Evolutionary conservation across 495 filamentous ascomycete species (phyloP).

Genomic region (Penicillium waksmanii): DNA sequence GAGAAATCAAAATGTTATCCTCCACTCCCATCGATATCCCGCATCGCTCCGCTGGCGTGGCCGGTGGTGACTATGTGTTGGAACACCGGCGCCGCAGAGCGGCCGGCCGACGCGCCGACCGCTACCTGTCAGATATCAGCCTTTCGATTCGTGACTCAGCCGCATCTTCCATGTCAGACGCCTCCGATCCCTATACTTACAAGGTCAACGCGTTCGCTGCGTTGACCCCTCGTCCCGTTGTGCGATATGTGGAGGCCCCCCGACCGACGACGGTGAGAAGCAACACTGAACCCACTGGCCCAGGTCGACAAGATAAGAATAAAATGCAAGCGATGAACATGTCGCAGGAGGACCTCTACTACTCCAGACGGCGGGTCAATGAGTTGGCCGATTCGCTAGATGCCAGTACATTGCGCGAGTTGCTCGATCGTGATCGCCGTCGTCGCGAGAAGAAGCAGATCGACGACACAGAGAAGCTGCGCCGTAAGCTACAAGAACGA

Average conservation of each 20-base stretch:
- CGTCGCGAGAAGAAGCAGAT: constrained; percentile 73
- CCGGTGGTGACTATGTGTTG: constrained; percentile 40
- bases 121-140: constrained; percentile 71
- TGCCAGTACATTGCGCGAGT: constrained; percentile 75
- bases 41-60: constrained; percentile 57
- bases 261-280: constrained; percentile 47
- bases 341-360: constrained; percentile 64
- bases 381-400: constrained; percentile 80
- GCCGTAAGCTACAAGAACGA: constrained; percentile 67
- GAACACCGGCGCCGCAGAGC: constrained; percentile 67
- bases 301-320: constrained; percentile 40
- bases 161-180: constrained; percentile 70
- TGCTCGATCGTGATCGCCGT: constrained; percentile 83
- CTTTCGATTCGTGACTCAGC: constrained; percentile 73
- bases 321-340: constrained; percentile 49
- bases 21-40: constrained; percentile 65
- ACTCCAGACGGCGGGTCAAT: constrained; percentile 72
- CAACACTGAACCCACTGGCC: constrained; percentile 38
- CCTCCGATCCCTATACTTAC: constrained; percentile 71
- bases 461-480: constrained; percentile 70
- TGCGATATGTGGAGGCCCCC: constrained; percentile 71
- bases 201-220: constrained; percentile 74
- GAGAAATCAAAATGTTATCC: constrained; percentile 84
- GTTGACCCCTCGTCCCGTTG: constrained; percentile 76
- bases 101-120: constrained; percentile 60